A percentile compares a stretch with the other conserved stretches of the same genome.
These are phyloP conservation scores for Buddleja alternifolia DNA, from an alignment of 257 asterid species.

Conservation along the genomic window DNA sequence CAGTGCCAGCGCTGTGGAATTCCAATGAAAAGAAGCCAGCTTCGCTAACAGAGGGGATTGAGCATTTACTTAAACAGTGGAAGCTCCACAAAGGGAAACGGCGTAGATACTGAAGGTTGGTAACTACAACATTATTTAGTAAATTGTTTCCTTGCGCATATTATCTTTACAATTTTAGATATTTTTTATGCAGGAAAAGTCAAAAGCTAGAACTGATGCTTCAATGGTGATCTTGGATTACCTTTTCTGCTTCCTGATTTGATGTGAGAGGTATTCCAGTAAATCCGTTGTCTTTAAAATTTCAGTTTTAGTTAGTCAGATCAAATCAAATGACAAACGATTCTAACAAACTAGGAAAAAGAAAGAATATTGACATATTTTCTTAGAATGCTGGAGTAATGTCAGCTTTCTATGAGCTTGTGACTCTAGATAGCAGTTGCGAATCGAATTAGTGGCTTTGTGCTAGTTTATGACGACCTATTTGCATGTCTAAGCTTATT, in stretches of 20 bases:
- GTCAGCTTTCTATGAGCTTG: not conserved
- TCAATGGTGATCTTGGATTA: conserved; percentile 6
- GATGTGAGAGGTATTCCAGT: not conserved
- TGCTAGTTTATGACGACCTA: not conserved
- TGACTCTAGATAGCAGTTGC: not conserved
- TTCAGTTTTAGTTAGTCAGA: not conserved
- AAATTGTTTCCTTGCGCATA: not conserved
- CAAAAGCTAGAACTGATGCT: not conserved
- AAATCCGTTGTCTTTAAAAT: not conserved
- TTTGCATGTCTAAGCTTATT: not conserved
- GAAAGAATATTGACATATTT: conserved; percentile 9
- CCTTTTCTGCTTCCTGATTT: not conserved
- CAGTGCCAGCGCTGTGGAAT: conserved; percentile 62
- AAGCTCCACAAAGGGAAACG: conserved; percentile 37
- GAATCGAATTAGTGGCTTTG: not conserved
- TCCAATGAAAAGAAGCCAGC: conserved; percentile 40
- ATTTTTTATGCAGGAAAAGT: conserved; percentile 18
- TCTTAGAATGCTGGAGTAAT: conserved; percentile 1
- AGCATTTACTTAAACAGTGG: conserved; percentile 50
- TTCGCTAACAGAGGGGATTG: conserved; percentile 46
- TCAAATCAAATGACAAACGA: not conserved
- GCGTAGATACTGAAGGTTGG: conserved; percentile 36
- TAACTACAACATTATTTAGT: not conserved
- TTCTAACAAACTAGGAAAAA: not conserved
- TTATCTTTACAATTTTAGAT: not conserved